Evolutionary conservation across 768 basidiomycete genomes (phyloP).

Genomic region (Leucocoprinus sp.): DNA sequence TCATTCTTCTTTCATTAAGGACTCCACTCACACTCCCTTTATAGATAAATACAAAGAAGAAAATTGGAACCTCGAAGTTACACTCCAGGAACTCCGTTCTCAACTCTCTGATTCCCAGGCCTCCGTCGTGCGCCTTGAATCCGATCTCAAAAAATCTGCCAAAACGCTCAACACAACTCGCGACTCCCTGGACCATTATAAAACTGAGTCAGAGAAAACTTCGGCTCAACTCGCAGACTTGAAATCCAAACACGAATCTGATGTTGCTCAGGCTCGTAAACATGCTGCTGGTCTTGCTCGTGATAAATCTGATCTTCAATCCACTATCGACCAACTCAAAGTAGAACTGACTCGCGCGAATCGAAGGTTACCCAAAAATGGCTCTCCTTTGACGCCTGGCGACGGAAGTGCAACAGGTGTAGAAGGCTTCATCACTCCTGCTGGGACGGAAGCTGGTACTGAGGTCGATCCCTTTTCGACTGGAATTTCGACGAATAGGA

Average conservation of each 20-base stretch:
- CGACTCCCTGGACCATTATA: slow-evolving; percentile 75
- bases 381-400: slow-evolving; percentile 69
- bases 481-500: slow-evolving; percentile 55
- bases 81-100: slow-evolving; percentile 75
- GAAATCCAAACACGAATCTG: slow-evolving; percentile 89
- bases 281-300: slow-evolving; percentile 80
- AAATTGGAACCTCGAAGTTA: slow-evolving; percentile 98
- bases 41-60: slow-evolving; percentile 94
- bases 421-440: slow-evolving; percentile 50
- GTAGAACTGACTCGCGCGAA: slow-evolving; percentile 61
- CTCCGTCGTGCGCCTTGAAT: slow-evolving; percentile 60
- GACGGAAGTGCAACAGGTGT: slow-evolving; percentile 16
- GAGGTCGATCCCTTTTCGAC: slow-evolving; percentile 60
- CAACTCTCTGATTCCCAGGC: slow-evolving; percentile 62
- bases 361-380: slow-evolving; percentile 53
- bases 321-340: slow-evolving; percentile 68
- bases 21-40: not conserved
- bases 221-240: slow-evolving; percentile 57
- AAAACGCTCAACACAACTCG: slow-evolving; percentile 65
- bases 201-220: slow-evolving; percentile 77
- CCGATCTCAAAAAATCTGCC: slow-evolving; percentile 76
- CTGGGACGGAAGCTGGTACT: slow-evolving; percentile 41
- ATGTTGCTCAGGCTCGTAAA: slow-evolving; percentile 86
- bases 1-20: slow-evolving; percentile 3
- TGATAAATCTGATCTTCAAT: slow-evolving; percentile 89